A percentile compares a stretch with the other conserved stretches of the same genome.
These are phyloP conservation scores for Saturnispora hagleri DNA, from an alignment of 805 yeast genomes.

Conservation along the genomic window DNA sequence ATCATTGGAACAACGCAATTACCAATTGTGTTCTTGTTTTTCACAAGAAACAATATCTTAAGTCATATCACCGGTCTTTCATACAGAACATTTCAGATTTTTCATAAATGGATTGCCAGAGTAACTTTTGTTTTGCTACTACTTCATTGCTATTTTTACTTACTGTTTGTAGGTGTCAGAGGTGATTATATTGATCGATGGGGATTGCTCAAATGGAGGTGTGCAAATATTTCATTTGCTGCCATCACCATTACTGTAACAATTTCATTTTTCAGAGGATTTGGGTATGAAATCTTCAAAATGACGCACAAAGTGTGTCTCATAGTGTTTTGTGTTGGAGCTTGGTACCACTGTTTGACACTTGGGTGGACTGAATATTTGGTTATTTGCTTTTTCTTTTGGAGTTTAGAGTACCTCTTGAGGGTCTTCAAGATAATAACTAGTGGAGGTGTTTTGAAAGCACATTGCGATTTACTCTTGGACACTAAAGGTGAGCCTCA, in stretches of 20 bases:
- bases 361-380: conserved; percentile 42
- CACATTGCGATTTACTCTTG: conserved; percentile 31
- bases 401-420: conserved; percentile 59
- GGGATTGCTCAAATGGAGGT: conserved; percentile 34
- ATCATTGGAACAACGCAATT: conserved; percentile 33
- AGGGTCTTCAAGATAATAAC: conserved; percentile 45
- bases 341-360: conserved; percentile 40
- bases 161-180: conserved; percentile 27
- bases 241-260: conserved; percentile 23
- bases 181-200: conserved; percentile 31
- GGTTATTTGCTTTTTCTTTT: conserved; percentile 50
- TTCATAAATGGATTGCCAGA: conserved; percentile 35
- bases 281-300: conserved; percentile 39
- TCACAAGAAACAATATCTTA: conserved; percentile 29
- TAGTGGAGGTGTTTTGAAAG: conserved; percentile 53
- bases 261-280: conserved; percentile 28
- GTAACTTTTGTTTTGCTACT: conserved; percentile 29
- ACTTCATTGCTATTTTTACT: conserved; percentile 33
- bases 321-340: conserved; percentile 33
- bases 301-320: conserved; percentile 35
- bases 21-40: conserved; percentile 28
- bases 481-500: conserved; percentile 23
- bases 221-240: conserved; percentile 33
- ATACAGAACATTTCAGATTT: conserved; percentile 29
- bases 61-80: conserved; percentile 27